phyloP scores from a whole-genome alignment of 345 rosid species.

The Ailanthus altissimus region DNA sequence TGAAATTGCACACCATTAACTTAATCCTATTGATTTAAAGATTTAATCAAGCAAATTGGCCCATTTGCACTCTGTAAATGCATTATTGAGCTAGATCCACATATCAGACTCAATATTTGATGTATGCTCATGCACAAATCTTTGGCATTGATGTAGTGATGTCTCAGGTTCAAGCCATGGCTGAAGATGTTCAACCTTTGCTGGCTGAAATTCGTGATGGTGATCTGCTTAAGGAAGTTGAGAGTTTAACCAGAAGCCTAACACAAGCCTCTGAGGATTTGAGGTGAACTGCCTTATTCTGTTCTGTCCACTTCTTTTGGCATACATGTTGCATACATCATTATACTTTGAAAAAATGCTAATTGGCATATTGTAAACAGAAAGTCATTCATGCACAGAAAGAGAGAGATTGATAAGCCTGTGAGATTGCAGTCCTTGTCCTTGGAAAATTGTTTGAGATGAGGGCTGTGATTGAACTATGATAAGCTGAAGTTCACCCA shows the following conservation, averaged over 20 bases:
- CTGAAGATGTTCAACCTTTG: constrained; percentile 96
- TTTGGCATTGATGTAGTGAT: constrained; percentile 68
- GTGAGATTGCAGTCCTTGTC: not conserved
- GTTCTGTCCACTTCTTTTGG: not conserved
- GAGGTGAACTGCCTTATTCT: constrained; percentile 49
- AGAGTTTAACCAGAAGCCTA: constrained; percentile 77
- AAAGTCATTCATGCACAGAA: not conserved
- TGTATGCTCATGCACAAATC: constrained; percentile 45
- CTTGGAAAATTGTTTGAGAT: not conserved
- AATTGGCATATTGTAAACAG: not conserved
- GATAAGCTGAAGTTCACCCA: not conserved
- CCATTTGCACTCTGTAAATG: not conserved
- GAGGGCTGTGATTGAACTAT: not conserved
- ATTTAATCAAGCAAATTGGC: not conserved
- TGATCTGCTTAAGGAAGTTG: constrained; percentile 89
- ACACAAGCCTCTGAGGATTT: constrained; percentile 86
- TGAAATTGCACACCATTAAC: not conserved
- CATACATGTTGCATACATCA: not conserved
- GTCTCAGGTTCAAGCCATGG: constrained; percentile 95
- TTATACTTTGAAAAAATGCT: not conserved
- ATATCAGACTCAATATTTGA: constrained; percentile 12
- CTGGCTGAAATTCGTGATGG: constrained; percentile 82
- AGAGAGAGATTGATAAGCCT: not conserved
- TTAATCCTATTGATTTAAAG: not conserved
- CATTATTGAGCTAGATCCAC: constrained; percentile 5